A percentile compares a stretch with the other conserved stretches of the same genome.
These are phyloP conservation scores for Serendipita indica DNA, from an alignment of 768 basidiomycete species.

Conservation along the genomic window DNA sequence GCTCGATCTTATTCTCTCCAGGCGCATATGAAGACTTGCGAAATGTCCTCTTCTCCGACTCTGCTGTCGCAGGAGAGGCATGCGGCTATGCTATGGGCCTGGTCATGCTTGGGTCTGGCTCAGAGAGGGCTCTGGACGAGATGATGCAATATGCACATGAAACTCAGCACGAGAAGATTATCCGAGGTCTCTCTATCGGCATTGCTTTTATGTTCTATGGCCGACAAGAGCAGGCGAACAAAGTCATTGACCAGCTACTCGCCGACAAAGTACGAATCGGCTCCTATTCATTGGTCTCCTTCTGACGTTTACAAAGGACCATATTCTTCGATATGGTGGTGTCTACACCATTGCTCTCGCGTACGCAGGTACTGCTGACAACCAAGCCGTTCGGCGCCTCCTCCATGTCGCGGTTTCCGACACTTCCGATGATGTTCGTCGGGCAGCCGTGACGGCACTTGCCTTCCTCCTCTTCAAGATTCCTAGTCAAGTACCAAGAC, in stretches of 20 bases:
- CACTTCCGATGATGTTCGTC: conserved; percentile 90
- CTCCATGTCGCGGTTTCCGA: conserved; percentile 97
- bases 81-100: conserved; percentile 96
- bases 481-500: conserved; percentile 86
- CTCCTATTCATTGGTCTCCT: conserved; percentile 1
- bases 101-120: conserved; percentile 92
- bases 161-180: conserved; percentile 99
- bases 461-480: conserved; percentile 97
- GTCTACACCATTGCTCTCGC: conserved; percentile 94
- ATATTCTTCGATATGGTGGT: conserved; percentile 92
- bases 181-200: conserved; percentile 86
- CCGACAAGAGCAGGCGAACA: conserved; percentile 81
- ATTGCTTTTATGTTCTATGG: conserved; percentile 87
- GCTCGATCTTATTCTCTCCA: conserved; percentile 13
- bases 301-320: conserved; percentile 44
- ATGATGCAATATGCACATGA: conserved; percentile 95
- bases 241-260: conserved; percentile 59
- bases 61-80: conserved; percentile 90
- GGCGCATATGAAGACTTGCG: conserved; percentile 90
- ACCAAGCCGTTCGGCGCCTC: conserved; percentile 78
- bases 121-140: conserved; percentile 65
- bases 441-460: conserved; percentile 90
- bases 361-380: conserved; percentile 92
- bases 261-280: conserved; percentile 58
- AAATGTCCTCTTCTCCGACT: conserved; percentile 79